A percentile compares a stretch with the other conserved stretches of the same genome.
phyloP scores from a whole-genome alignment of 306 rosid genomes.

The Delonix regia region DNA sequence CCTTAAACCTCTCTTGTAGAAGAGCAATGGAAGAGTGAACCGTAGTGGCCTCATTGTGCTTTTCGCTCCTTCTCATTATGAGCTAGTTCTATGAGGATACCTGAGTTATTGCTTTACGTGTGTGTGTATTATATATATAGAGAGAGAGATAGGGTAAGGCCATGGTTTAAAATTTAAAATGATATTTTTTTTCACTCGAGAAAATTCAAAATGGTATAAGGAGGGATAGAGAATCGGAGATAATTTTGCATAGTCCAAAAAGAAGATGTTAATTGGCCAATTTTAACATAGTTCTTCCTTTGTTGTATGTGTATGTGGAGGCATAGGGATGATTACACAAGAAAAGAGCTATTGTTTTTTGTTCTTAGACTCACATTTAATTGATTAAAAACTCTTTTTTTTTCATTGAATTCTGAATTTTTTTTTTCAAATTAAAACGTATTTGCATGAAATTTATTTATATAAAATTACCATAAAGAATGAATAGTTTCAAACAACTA shows the following conservation, averaged over 20 bases:
- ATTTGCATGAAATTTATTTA: too few species aligned
- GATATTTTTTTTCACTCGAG: not conserved
- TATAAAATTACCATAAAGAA: too few species aligned
- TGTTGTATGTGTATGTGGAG: slow-evolving; percentile 47
- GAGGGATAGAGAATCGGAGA: slow-evolving; percentile 70
- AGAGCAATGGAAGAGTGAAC: slow-evolving; percentile 78
- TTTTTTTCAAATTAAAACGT: too few species aligned
- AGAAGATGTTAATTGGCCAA: slow-evolving; percentile 71
- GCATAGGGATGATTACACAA: slow-evolving; percentile 38
- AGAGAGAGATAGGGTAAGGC: slow-evolving; percentile 42
- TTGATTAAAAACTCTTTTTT: too few species aligned
- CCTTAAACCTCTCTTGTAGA: slow-evolving; percentile 86
- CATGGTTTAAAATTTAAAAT: slow-evolving; percentile 42
- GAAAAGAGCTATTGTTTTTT: too few species aligned
- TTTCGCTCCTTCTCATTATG: slow-evolving; percentile 61
- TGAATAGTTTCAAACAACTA: too few species aligned
- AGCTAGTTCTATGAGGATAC: slow-evolving; percentile 5
- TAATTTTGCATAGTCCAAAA: slow-evolving; percentile 61
- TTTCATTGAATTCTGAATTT: too few species aligned
- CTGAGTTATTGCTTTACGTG: slow-evolving; percentile 20
- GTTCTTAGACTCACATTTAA: too few species aligned
- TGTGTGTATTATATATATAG: too few species aligned
- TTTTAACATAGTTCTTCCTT: slow-evolving; percentile 50
- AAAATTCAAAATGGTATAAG: slow-evolving; percentile 41
- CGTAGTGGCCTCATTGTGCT: slow-evolving; percentile 40